Base-by-base conservation (phyloP, 2,329 filamentous ascomycete genomes). In the Phyllosticta paracitricarpa region DNA sequence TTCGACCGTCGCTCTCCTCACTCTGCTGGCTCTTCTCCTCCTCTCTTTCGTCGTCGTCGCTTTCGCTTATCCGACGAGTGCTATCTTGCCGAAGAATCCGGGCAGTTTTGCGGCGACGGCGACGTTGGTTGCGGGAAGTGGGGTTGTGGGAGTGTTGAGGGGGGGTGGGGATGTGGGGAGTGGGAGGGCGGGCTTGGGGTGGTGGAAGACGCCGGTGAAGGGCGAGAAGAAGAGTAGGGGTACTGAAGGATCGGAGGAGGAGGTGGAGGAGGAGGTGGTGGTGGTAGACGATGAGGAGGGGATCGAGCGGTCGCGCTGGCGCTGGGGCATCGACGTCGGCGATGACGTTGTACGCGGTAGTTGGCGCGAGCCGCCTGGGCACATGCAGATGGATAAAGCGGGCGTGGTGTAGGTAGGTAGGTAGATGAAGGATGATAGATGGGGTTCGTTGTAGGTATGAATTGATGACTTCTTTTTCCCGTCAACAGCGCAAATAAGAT, bases 321-420 rank as follows among this genome's bases (percentile, higher is more conserved):
- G 59, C 40, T 61, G 59, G 59, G 59, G 59, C 19, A 48, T 61
- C n/a, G 59, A 61, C 30, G 51, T 61, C 7, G 59, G 59, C 9
- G 59, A 57, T 10, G 53, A 48, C 0, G n/a, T 61, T 0, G 26
- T 61, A 9, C 33, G 40, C 40, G 25, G n/a, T 12, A 61, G 58
- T 28, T 61, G 58, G 58, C 56, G 33, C 10, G 52, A 40, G 58
- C 4, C 14, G 52, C 30, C 33, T 30, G 28, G 6, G 28, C 9
- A 22, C 19, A 22, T 6, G 26, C 26, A 4, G 4, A 8, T 28
- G 26, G 28, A 7, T 8, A 30, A 30, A 8, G 28, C 6, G 28
- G 28, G 2, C 6, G 28, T 7, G 28, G 28, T 30, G 28, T 30
- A 22, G 19, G 19, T 22, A 22, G 19, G 19, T 22, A 22, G 19